Base-by-base conservation (phyloP, 169 alveolate genomes). In the Neospora caninum region DNA sequence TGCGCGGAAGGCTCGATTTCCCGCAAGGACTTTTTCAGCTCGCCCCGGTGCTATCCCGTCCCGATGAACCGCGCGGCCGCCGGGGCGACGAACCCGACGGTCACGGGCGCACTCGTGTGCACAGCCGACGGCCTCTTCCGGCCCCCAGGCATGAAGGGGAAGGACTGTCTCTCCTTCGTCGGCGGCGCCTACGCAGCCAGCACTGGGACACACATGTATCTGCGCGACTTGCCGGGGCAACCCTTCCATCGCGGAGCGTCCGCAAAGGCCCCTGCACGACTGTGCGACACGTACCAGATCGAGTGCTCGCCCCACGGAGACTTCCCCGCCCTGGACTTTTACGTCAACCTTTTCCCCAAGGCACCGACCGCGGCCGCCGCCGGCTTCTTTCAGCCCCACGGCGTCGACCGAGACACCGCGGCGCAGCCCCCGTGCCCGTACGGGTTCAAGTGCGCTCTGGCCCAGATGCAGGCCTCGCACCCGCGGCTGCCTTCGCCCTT, bases 131-230 rank as follows among this genome's bases (percentile, higher is more conserved):
- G 73, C 73, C 31, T 16, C 73, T 64, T 64, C 73, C 73, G 73
- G n/a, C 73, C 73, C 7, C 73, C 73, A 64, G 73, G 73, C 34
- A 64, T 64, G 73, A 64, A 64, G 73, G 73, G 73, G 7, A 16
- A 64, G 73, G 73, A 64, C 25, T 64, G 73, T 27, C 73, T 64
- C 34, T 16, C 73, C 31, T 64, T 64, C 73, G 73, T 64, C 73
- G 73, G 73, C 73, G 73, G 73, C 73, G 73, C 73, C n/a, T 64
- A 64, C 73, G 73, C 73, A 22, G 73, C 73, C 34, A 64, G 73
- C 73, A 64, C 73, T 1, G 73, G 73, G 7, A 64, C 73, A 1
- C 73, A 64, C 31, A 64, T 64, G 73, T 64, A 13, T 27, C 73
- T 64, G 73, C 73, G 73, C 16, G 73, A 64, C 31, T 1, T 64